These are phyloP conservation scores for Aspergillus nomiae DNA, from an alignment of 2,329 filamentous ascomycete genomes.

Conservation along the genomic window DNA sequence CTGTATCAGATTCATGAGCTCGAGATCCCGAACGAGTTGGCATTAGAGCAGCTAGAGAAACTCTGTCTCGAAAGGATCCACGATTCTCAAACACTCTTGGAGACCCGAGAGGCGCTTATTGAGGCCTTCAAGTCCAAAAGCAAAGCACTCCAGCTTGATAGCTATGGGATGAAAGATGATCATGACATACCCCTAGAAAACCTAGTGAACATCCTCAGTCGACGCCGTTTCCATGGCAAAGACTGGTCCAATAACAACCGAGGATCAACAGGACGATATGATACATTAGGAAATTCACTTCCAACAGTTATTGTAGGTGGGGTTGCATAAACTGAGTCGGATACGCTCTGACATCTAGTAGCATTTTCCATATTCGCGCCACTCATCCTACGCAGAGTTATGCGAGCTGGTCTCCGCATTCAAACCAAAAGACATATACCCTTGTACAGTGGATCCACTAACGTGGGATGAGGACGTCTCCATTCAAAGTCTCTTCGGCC, in stretches of 20 bases:
- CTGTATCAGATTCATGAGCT: slow-evolving; percentile 69
- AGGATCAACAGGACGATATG: not conserved
- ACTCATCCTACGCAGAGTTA: slow-evolving; percentile 83
- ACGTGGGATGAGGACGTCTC: slow-evolving; percentile 66
- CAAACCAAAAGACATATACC: slow-evolving; percentile 74
- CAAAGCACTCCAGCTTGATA: slow-evolving; percentile 40
- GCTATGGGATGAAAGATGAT: slow-evolving; percentile 40
- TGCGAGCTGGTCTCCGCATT: slow-evolving; percentile 70
- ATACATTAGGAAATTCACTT: slow-evolving; percentile 14
- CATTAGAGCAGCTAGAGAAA: slow-evolving; percentile 56
- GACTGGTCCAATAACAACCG: not conserved
- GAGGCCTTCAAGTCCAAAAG: slow-evolving; percentile 36
- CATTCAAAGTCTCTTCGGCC: slow-evolving; percentile 71
- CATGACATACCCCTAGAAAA: slow-evolving; percentile 40
- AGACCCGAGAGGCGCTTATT: slow-evolving; percentile 32
- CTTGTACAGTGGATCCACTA: slow-evolving; percentile 70
- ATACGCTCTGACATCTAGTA: slow-evolving; percentile 19
- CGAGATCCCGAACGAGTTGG: slow-evolving; percentile 54
- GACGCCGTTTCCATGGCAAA: slow-evolving; percentile 17
- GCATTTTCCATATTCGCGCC: slow-evolving; percentile 82
- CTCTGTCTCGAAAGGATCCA: slow-evolving; percentile 50
- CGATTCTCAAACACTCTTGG: slow-evolving; percentile 29
- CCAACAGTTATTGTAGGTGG: slow-evolving; percentile 39
- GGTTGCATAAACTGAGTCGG: not conserved
- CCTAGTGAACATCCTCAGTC: slow-evolving; percentile 35